Evolutionary conservation across 352 stramenopile genomes (phyloP), one percentile per base, ranked within the genome.

Genomic region (Phytophthora podocarpi): DNA sequence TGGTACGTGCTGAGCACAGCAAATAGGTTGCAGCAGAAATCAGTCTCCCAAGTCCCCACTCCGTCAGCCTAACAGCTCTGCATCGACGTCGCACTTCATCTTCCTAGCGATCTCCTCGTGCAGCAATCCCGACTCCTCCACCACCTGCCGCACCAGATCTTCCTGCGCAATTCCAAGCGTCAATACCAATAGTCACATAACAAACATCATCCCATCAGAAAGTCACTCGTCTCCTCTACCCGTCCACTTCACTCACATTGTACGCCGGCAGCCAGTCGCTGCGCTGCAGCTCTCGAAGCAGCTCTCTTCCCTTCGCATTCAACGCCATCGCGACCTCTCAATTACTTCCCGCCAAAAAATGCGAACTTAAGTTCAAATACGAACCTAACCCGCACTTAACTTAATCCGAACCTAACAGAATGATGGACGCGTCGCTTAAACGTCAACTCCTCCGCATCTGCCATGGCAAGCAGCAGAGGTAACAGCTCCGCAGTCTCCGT

Each of bases 181-280:
- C 27, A 59, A 39, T 39, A 49, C 2, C 6, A 40, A 24, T 18
- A 16, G 0, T 34, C 21, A 54, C 23, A 26, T 4, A 18, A 39
- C 31, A 39, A 46, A 45, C n/a, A 56, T 24, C 20, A 63, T 18
- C 32, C 30, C 21, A 28, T 4, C 23, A 32, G 1, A 35, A 15
- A 48, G 34, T 27, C 21, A 34, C 10, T 23, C 6, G 15, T 40
- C 16, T 40, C 31, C 12, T 60, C 41, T 59, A 52, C 63, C 45
- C 43, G 9, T 27, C 15, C n/a, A 37, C 5, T 34, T 16, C 18
- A 65, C 82, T 48, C 67, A 94, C 91, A 66, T 97, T 97, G 75
- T 96, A 97, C 4, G 89, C 80, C 12, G 91, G 89, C 32, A 98
- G 64, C 91, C 91, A 98, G 68, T 97, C 89, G 67, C 90, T 97